Evolutionary conservation across 305 asterid genomes (phyloP), one percentile per base, ranked within the genome.

Genomic region (Fraxinus paxiana): DNA sequence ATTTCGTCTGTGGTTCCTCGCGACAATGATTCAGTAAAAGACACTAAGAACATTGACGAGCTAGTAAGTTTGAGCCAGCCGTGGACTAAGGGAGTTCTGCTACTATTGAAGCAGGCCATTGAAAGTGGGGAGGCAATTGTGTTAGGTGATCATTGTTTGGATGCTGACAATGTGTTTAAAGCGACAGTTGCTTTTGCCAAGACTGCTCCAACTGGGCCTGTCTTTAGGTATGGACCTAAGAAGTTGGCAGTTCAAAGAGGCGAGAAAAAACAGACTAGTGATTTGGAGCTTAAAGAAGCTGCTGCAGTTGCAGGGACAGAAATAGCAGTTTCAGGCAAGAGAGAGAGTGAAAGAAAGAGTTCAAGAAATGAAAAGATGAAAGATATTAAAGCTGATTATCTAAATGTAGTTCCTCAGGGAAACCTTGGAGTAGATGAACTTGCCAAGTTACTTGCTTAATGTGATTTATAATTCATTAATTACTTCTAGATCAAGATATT

Each of bases 351-450:
- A 24, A 87, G 84, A 72, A 90, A 84, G 84, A 83, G 48, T 76
- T 34, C 84, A n/a, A 89, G 84, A 78, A 85, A 80, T 65, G 81
- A 76, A 76, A 87, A 78, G 81, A 43, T 85, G 86, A 86, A 90
- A 84, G 94, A 88, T 63, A 79, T 87, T 26, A 88, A 85, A 83
- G 90, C 72, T 34, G 92, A 92, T 83, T 85, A 84, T 86, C 82
- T 91, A 56, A 91, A 90, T 79, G 84, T 87, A 37, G 88, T 79
- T 74, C 94, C 92, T 13, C 90, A 82, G 82, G 98, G 98, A 79
- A 88, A 81, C 82, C 86, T 92, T 76, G 84, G 94, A 79, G 91
- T 95, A 22, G 97, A 95, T 83, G 96, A 95, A 86, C 97, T 92
- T 75, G 98, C 99, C 33, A 93, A 92, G 79, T 88, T 95, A 75